These are phyloP conservation scores for Fusarium setosum DNA, from an alignment of 2,329 filamentous ascomycete species.

Conservation along the genomic window DNA sequence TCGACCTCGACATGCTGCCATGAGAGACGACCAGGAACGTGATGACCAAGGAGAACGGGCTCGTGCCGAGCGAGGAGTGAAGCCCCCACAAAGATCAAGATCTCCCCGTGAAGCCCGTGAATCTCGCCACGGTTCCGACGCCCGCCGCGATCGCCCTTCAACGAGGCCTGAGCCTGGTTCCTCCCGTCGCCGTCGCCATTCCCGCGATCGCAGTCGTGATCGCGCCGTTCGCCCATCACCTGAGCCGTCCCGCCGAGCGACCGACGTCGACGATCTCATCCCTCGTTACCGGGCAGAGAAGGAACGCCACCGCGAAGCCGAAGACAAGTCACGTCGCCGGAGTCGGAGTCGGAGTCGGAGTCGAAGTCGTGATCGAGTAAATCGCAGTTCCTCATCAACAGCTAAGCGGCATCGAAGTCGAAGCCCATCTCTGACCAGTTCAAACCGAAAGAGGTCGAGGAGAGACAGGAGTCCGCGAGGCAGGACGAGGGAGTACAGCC, in stretches of 20 bases:
- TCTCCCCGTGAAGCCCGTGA: conserved; percentile 46
- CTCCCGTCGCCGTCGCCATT: conserved; percentile 51
- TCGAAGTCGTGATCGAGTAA: conserved; percentile 43
- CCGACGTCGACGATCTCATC: conserved; percentile 52
- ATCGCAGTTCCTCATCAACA: conserved; percentile 50
- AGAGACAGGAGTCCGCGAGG: conserved; percentile 50
- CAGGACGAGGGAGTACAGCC: conserved; percentile 54
- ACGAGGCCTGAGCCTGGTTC: conserved; percentile 46
- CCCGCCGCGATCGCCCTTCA: conserved; percentile 48
- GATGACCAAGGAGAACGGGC: conserved; percentile 52
- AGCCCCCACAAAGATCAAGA: conserved; percentile 46
- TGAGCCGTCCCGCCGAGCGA: conserved; percentile 41
- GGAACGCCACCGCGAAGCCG: conserved; percentile 45
- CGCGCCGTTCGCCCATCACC: conserved; percentile 41
- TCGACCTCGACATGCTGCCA: conserved; percentile 54
- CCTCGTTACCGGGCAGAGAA: conserved; percentile 51
- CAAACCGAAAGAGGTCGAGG: conserved; percentile 55
- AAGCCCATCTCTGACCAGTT: conserved; percentile 52
- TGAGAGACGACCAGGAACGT: conserved; percentile 52
- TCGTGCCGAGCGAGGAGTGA: conserved; percentile 49
- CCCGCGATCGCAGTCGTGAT: conserved; percentile 53
- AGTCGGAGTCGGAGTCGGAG: conserved; percentile 51
- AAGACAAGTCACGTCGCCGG: conserved; percentile 47
- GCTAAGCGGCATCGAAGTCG: conserved; percentile 56
- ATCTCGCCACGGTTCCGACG: conserved; percentile 45